A percentile compares a stretch with the other conserved stretches of the same genome.
Evolutionary conservation across 768 basidiomycete species (phyloP).

Genomic region (Leucocoprinus birnbaumii): DNA sequence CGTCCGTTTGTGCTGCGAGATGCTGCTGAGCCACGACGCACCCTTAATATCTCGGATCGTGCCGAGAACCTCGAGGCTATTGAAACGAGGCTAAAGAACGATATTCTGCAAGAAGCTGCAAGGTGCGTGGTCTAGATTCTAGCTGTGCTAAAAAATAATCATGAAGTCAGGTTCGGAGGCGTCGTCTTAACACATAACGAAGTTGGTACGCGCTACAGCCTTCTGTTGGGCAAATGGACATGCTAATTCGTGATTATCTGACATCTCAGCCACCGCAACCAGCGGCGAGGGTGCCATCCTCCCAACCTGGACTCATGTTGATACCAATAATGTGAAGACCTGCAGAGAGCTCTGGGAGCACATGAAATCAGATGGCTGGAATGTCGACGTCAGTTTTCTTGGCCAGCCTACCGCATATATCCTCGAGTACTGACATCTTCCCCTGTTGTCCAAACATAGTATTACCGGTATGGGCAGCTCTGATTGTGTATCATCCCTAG

Average conservation of each 20-base stretch:
- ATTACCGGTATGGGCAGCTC: slow-evolving; percentile 58
- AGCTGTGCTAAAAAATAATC: slow-evolving; percentile 5
- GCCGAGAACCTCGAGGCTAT: slow-evolving; percentile 94
- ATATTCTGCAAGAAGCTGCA: slow-evolving; percentile 83
- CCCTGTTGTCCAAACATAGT: slow-evolving; percentile 36
- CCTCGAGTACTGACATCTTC: slow-evolving; percentile 2
- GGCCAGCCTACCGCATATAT: slow-evolving; percentile 6
- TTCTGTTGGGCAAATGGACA: not conserved
- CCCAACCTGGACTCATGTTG: slow-evolving; percentile 93
- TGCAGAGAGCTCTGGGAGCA: slow-evolving; percentile 82
- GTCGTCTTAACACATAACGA: slow-evolving; percentile 93
- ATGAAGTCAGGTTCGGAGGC: slow-evolving; percentile 69
- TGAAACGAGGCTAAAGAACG: slow-evolving; percentile 82
- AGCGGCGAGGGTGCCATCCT: slow-evolving; percentile 78
- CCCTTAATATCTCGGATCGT: slow-evolving; percentile 83
- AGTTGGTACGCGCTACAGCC: slow-evolving; percentile 45
- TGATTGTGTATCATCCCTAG: slow-evolving; percentile 2
- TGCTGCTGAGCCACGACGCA: slow-evolving; percentile 76
- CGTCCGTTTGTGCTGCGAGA: slow-evolving; percentile 93
- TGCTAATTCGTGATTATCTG: not conserved
- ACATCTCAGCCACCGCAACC: slow-evolving; percentile 16
- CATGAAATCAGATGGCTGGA: slow-evolving; percentile 83
- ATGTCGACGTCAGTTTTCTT: slow-evolving; percentile 69
- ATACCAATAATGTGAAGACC: slow-evolving; percentile 79
- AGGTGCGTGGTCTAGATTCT: slow-evolving; percentile 39